Base-by-base conservation (phyloP, 1,139 yeast species). In the Sugiyamaella pinicola region DNA sequence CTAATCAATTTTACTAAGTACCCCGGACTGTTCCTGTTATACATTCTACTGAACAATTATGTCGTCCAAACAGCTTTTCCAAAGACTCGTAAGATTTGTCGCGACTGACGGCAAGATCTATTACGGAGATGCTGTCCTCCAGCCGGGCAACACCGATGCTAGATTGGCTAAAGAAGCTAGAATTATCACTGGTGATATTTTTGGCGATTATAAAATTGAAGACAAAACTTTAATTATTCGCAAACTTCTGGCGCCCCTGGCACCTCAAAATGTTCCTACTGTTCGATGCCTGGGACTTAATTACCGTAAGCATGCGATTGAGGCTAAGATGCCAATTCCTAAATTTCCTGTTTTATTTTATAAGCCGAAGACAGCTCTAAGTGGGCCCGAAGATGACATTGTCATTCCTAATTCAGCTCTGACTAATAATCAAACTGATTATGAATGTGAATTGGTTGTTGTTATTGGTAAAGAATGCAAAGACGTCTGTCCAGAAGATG, bases 391-490 rank as follows among this genome's bases (percentile, higher is more conserved):
- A 18, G 74, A 68, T 49, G 67, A 66, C n/a, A 72, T 78, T 41
- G 66, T 66, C 7, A 76, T 79, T 17, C 81, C 82, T 17, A 37
- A 24, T 9, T 17, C 50, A 8, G 48, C 48, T 12, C 26, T 33
- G 26, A 29, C 55, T 57, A 39, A 65, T 74, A 58, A 78, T 78
- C n/a, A 80, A 75, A 59, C 52, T 19, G 84, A 80, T 60, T 80
- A 79, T 59, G 84, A 80, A 60, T 78, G 79, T 41, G 84, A 80
- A 60, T 72, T 80, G 40, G 81, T 77, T 8, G 74, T 77, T 22
- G 78, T 80, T 4, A 79, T 80, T 55, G 83, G 84, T n/a, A 76
- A 74, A 61, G 60, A 68, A 8, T 78, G 79, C 31, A 70, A 68
- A 55, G 72, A 78, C 57, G 79, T 80, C 18, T 49, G 70, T 17